A percentile compares a stretch with the other conserved stretches of the same genome.
Evolutionary conservation across 2,329 filamentous ascomycete genomes (phyloP).

Genomic region (Ilyonectria sp.): DNA sequence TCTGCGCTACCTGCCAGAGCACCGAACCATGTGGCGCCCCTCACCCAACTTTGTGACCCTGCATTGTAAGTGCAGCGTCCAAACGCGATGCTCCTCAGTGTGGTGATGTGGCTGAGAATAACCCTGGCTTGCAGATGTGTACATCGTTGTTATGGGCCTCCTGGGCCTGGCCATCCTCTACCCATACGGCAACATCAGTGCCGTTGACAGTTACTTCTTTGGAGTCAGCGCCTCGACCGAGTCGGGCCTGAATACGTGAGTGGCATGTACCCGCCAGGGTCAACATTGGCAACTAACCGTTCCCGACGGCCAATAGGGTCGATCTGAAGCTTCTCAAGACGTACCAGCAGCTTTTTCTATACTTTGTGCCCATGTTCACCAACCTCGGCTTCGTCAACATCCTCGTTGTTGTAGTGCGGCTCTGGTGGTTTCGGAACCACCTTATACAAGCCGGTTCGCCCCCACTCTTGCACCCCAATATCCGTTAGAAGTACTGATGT

Average conservation of each 20-base stretch:
- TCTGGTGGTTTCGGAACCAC: slow-evolving; percentile 65
- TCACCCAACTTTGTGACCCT: slow-evolving; percentile 47
- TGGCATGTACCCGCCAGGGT: slow-evolving; percentile 10
- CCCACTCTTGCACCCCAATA: neutral
- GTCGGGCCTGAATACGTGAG: slow-evolving; percentile 66
- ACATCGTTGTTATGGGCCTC: slow-evolving; percentile 45
- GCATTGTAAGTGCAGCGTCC: slow-evolving; percentile 42
- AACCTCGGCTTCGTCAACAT: slow-evolving; percentile 67
- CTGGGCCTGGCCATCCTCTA: slow-evolving; percentile 41
- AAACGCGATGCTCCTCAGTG: slow-evolving; percentile 4
- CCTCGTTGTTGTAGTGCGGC: slow-evolving; percentile 61
- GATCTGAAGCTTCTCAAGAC: slow-evolving; percentile 64
- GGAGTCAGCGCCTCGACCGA: slow-evolving; percentile 65
- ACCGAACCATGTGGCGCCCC: slow-evolving; percentile 43
- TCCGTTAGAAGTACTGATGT: neutral
- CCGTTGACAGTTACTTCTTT: slow-evolving; percentile 66
- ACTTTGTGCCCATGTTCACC: slow-evolving; percentile 63
- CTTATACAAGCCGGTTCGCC: slow-evolving; percentile 56
- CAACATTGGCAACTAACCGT: slow-evolving; percentile 24
- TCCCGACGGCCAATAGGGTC: slow-evolving; percentile 52
- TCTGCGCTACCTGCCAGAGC: slow-evolving; percentile 16
- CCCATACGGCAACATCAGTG: slow-evolving; percentile 46
- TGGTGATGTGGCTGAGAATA: slow-evolving; percentile 26
- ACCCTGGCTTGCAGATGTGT: slow-evolving; percentile 39
- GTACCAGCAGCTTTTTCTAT: slow-evolving; percentile 68